These are phyloP conservation scores for Zygoascus meyerae DNA, from an alignment of 1,139 yeast species.

Conservation along the genomic window DNA sequence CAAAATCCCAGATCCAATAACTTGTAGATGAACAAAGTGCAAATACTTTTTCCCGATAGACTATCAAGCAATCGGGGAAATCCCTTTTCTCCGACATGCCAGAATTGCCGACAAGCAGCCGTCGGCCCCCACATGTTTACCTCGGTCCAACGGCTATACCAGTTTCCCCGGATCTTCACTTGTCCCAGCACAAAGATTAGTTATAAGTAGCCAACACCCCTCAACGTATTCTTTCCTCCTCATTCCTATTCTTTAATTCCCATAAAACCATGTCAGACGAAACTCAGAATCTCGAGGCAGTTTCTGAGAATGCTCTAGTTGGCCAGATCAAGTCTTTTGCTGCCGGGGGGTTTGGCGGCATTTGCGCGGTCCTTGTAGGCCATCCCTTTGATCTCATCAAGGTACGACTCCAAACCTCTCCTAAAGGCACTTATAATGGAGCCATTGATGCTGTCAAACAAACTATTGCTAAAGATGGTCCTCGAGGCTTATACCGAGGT, in stretches of 20 bases:
- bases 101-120: background rate
- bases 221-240: background rate
- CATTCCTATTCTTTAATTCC: background rate
- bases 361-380: constrained; percentile 85
- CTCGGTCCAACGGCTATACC: constrained; percentile 7
- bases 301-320: constrained; percentile 25
- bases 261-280: constrained; percentile 9
- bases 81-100: background rate
- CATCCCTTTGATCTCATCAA: constrained; percentile 93
- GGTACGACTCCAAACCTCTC: constrained; percentile 66
- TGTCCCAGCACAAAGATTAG: constrained; percentile 1
- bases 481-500: constrained; percentile 76
- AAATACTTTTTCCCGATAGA: too few species aligned
- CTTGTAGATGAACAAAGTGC: too few species aligned
- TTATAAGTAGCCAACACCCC: background rate
- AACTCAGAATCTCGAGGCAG: constrained; percentile 17
- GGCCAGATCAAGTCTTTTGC: constrained; percentile 67
- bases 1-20: too few species aligned
- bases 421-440: constrained; percentile 50
- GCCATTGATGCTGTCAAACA: constrained; percentile 62
- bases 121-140: background rate
- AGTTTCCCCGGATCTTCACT: too few species aligned
- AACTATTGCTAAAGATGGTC: constrained; percentile 68
- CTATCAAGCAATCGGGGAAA: background rate
- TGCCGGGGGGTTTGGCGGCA: constrained; percentile 86